Evolutionary conservation across 2,329 filamentous ascomycete species (phyloP), one percentile per base, ranked within the genome.

Genomic region (Aphanocladium album): DNA sequence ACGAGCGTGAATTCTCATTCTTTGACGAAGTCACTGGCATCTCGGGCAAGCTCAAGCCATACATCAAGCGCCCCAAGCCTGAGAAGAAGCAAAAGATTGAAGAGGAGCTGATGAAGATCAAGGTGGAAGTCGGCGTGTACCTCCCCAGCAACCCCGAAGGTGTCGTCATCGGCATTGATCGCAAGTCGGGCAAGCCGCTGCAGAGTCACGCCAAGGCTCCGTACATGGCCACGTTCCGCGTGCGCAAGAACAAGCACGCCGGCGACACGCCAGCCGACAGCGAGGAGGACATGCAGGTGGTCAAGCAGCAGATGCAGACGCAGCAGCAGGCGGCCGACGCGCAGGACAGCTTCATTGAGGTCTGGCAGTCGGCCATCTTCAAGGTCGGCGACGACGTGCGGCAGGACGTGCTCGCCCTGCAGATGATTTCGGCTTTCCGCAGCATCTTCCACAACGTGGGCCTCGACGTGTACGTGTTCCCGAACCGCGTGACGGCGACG

Each of bases 291-390:
- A 60, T 23, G 55, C 57, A 56, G 12, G 37, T 51, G 11, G 60
- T 65, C 11, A 59, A 27, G 47, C 54, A 53, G 3, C 52, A 50
- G 7, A 47, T 63, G 5, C 16, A 19, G 7, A 46, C 47, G 27
- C 49, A 30, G 45, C 55, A 57, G 33, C 55, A 57, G n/a, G 47
- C 57, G 17, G 23, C 46, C 14, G 53, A 57, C 2, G 14, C 68
- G n/a, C 70, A 72, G 57, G 76, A 77, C 57, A 85, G 83, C 68
- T 90, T 86, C 0, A 86, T 96, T 66, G 96, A 99, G 73, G 89
- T 93, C n/a, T 98, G 95, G 96, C 95, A 99, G 74, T 96, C 92
- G 2, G 95, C 93, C 60, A 99, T 99, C 70, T 99, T 99, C 86
- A 99, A 99, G 74, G 96, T 99, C 53, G 95, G 95, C 64, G 95